Evolutionary conservation across 2,329 filamentous ascomycete genomes (phyloP), one percentile per base, ranked within the genome.

Genomic region (Scorias spongiosa): DNA sequence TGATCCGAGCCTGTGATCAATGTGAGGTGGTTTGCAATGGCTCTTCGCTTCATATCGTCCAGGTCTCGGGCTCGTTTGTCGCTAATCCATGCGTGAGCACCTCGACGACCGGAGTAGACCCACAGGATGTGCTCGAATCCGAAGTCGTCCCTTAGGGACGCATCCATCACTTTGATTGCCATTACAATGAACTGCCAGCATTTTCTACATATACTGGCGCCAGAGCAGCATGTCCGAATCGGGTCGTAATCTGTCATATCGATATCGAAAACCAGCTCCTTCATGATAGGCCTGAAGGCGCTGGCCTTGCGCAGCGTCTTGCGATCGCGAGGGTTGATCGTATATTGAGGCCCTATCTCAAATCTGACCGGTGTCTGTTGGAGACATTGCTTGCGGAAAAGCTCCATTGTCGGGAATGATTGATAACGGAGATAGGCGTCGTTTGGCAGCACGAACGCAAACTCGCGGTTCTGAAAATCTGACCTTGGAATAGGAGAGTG

Each of bases 191-290:
- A 98, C 41, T 82, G 74, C 91, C 91, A 98, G 67, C 91, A 98
- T 61, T 88, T 91, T 51, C 71, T 73, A 62, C 91, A 98, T 51
- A 98, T 96, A 54, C 84, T 93, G 8, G 89, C 86, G 60, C 89
- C 88, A 56, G 81, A 79, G 62, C 91, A 98, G 66, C 91, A 98
- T 26, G 88, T 95, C 53, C 91, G 80, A 51, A 98, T 84, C 51
- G 93, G 86, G 61, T 98, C 91, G 65, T 98, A 98, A 66, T 96
- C 91, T 44, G 91, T 96, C 75, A 98, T 75, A 75, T 98, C 91
- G 56, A 98, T 96, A 81, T 98, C 91, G 63, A 98, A 96, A 55
- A 94, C 94, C 34, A 98, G 69, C 63, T 98, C 91, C 63, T 98
- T 98, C 44, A 84, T 75, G 29, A 95, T 63, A 0, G 91, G 89